These are phyloP conservation scores for Xylaria palmicola DNA, from an alignment of 495 filamentous ascomycete genomes.

Conservation along the genomic window DNA sequence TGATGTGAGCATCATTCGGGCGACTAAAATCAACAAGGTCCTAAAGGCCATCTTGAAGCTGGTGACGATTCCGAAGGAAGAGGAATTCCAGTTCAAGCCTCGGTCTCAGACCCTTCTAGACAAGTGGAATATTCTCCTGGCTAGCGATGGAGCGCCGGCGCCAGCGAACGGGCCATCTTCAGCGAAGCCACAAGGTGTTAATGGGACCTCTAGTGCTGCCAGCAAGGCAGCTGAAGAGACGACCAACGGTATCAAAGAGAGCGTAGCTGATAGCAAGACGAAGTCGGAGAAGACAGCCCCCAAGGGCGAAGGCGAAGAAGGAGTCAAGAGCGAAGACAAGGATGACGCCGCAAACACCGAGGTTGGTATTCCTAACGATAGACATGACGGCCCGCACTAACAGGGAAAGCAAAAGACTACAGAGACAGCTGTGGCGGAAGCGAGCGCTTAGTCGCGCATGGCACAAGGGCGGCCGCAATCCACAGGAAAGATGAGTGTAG, in stretches of 20 bases:
- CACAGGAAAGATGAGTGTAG: background rate
- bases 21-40: slow-evolving; percentile 93
- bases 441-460: background rate
- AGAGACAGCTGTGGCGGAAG: background rate
- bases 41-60: slow-evolving; percentile 87
- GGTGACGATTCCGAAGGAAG: slow-evolving; percentile 74
- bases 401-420: background rate
- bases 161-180: slow-evolving; percentile 19
- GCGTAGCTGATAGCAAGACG: slow-evolving; percentile 42
- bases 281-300: slow-evolving; percentile 40
- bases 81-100: slow-evolving; percentile 79
- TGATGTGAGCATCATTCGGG: slow-evolving; percentile 78
- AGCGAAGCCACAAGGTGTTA: slow-evolving; percentile 45
- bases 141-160: slow-evolving; percentile 41
- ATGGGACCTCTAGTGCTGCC: slow-evolving; percentile 27
- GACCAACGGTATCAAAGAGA: slow-evolving; percentile 50
- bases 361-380: slow-evolving; percentile 21
- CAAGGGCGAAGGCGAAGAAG: slow-evolving; percentile 34
- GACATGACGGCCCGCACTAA: background rate
- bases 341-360: slow-evolving; percentile 34
- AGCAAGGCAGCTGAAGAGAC: slow-evolving; percentile 58
- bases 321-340: slow-evolving; percentile 27
- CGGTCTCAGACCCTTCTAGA: slow-evolving; percentile 71
- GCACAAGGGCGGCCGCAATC: background rate
- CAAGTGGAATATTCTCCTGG: slow-evolving; percentile 80